Base-by-base conservation (phyloP, 2,329 filamentous ascomycete species). In the Pseudogymnoascus sp. region DNA sequence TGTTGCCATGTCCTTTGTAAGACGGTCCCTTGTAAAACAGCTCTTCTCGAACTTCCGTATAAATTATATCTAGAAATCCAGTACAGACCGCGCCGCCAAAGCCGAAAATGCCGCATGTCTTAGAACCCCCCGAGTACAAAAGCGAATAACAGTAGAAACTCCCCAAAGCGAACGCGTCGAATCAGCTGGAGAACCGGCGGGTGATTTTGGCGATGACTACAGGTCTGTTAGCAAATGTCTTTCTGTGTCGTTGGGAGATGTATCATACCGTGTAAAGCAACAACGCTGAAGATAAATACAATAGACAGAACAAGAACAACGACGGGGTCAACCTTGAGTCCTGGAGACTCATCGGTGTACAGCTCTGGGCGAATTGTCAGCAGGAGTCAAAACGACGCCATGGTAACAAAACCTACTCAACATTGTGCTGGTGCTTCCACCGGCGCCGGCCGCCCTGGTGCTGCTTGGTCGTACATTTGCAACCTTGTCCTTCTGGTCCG, bases 241-340 rank as follows among this genome's bases (percentile, higher is more conserved):
- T 28, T 25, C 12, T n/a, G 20, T 18, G 37, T 39, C 9, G 50
- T 28, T 28, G 15, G 5, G 6, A 25, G 15, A 37, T 33, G 53
- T 14, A 30, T 81, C 90, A 70, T 86, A 97, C 94, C 91, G 80
- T 99, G 94, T 73, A 99, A 82, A 69, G 91, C 92, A 72, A 99
- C 94, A 73, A 99, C 94, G 72, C 89, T 94, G 80, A 99, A 97
- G 77, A 99, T 99, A 78, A 99, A 99, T 65, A 96, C 94, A 70
- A 99, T 85, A 72, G 91, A 96, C 69, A 99, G 82, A 68, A 97
- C 94, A 72, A 99, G 83, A 66, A 99, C 93, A 67, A 99, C 92
- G 63, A 99, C 94, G 20, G 94, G 94, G 75, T 99, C 94, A 67
- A 99, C 94, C 81, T 97, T 96, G 71, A 99, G 81, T 65, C 94